Percentiles rank a stretch among this genome's conserved stretches.
Conservation (phyloP, 371 early-diverging fungal species). For the Lichtheimia ornata region DNA sequence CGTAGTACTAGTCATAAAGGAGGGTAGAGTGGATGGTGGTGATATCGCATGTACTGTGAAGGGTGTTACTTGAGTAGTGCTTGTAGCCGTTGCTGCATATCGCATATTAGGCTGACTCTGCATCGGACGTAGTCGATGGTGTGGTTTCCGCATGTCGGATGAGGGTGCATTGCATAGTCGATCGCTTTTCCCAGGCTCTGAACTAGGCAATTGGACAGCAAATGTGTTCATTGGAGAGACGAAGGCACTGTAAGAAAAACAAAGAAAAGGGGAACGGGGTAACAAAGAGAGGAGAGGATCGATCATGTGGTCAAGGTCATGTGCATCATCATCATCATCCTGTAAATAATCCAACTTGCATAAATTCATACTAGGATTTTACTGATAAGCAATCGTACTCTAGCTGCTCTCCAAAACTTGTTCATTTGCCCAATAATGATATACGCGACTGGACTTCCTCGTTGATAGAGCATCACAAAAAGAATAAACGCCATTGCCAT, state of each 20-base stretch:
- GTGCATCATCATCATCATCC: background rate
- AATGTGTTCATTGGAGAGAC: background rate
- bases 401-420: conserved; percentile 19
- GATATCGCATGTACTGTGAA: background rate
- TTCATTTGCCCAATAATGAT: conserved; percentile 26
- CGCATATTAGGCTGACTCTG: conserved; percentile 30
- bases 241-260: background rate
- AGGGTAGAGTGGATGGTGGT: conserved; percentile 12
- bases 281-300: conserved; percentile 2
- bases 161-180: background rate
- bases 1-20: background rate
- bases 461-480: conserved; percentile 35
- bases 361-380: conserved; percentile 16
- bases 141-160: background rate
- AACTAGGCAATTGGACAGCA: conserved; percentile 5
- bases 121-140: conserved; percentile 23
- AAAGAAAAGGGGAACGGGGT: background rate
- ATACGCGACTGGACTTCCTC: conserved; percentile 36
- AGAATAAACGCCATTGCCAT: conserved; percentile 33
- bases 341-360: conserved; percentile 1
- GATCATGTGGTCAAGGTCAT: background rate
- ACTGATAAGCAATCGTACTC: conserved; percentile 12
- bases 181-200: conserved; percentile 1
- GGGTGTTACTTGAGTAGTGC: conserved; percentile 10
- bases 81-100: conserved; percentile 8